A percentile compares a stretch with the other conserved stretches of the same genome.
Evolutionary conservation across 495 filamentous ascomycete species (phyloP).

Genomic region (Tetracladium setigerum): DNA sequence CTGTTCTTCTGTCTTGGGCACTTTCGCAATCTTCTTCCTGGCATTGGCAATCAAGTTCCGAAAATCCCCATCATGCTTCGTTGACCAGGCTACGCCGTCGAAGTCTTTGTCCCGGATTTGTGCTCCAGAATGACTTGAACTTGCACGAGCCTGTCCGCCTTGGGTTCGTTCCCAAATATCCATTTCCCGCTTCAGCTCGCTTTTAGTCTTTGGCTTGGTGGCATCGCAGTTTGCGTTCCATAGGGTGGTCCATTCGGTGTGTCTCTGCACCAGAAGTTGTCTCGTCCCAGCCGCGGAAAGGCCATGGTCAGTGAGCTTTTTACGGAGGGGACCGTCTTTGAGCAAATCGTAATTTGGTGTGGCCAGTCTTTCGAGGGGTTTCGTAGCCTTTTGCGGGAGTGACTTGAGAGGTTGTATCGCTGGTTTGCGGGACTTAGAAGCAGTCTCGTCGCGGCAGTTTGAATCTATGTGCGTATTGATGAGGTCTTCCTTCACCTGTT

Average conservation of each 20-base stretch:
- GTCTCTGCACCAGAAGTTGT: constrained; percentile 63
- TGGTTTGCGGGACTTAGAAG: constrained; percentile 8
- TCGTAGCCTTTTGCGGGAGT: constrained; percentile 13
- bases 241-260: constrained; percentile 89
- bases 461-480: constrained; percentile 75
- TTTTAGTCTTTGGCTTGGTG: constrained; percentile 56
- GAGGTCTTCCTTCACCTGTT: constrained; percentile 65
- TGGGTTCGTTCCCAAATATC: constrained; percentile 80
- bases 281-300: constrained; percentile 62
- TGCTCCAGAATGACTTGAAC: neutral
- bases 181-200: constrained; percentile 67
- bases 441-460: constrained; percentile 17
- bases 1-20: constrained; percentile 9
- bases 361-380: constrained; percentile 40
- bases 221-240: constrained; percentile 98
- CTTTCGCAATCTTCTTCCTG: constrained; percentile 24
- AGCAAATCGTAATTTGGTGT: constrained; percentile 73
- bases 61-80: constrained; percentile 65
- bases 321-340: constrained; percentile 65
- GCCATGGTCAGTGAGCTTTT: constrained; percentile 77
- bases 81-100: constrained; percentile 68
- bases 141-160: constrained; percentile 35
- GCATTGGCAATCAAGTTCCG: constrained; percentile 68
- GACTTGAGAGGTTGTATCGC: constrained; percentile 8
- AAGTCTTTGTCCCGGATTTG: constrained; percentile 59